A percentile compares a stretch with the other conserved stretches of the same genome.
phyloP scores from a whole-genome alignment of 768 basidiomycete genomes.

The Leccinellum luteum region DNA sequence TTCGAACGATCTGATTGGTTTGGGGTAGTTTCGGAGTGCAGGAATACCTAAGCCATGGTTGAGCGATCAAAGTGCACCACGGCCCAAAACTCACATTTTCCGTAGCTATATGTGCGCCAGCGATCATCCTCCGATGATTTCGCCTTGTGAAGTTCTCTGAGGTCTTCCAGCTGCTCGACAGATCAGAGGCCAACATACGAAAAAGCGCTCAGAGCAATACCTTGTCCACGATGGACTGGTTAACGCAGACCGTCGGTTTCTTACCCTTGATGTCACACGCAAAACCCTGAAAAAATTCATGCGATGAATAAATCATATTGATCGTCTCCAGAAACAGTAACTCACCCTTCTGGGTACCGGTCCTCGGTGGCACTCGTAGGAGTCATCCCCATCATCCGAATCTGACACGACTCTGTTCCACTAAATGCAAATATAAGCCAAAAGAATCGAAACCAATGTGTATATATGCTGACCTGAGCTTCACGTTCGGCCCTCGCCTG shows the following conservation, averaged over 20 bases:
- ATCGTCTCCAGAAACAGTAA: background rate
- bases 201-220: slow-evolving; percentile 31
- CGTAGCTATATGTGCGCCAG: slow-evolving; percentile 66
- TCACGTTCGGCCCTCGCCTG: slow-evolving; percentile 51
- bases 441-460: background rate
- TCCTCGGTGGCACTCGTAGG: slow-evolving; percentile 13
- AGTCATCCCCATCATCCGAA: slow-evolving; percentile 31
- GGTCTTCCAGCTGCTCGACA: slow-evolving; percentile 54
- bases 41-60: slow-evolving; percentile 48
- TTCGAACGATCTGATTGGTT: slow-evolving; percentile 52
- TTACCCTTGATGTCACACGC: slow-evolving; percentile 55
- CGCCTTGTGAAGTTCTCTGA: slow-evolving; percentile 61
- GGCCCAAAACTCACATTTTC: slow-evolving; percentile 49
- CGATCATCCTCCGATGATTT: slow-evolving; percentile 59
- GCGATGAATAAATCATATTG: background rate
- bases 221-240: slow-evolving; percentile 76
- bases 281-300: slow-evolving; percentile 47
- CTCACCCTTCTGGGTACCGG: slow-evolving; percentile 32
- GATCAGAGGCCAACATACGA: background rate
- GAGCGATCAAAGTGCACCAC: background rate
- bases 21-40: slow-evolving; percentile 52
- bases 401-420: slow-evolving; percentile 36
- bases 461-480: slow-evolving; percentile 35
- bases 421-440: slow-evolving; percentile 15
- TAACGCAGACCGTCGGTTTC: slow-evolving; percentile 41